Evolutionary conservation across 2,329 filamentous ascomycete species (phyloP).

Genomic region (Neonectria faginata): DNA sequence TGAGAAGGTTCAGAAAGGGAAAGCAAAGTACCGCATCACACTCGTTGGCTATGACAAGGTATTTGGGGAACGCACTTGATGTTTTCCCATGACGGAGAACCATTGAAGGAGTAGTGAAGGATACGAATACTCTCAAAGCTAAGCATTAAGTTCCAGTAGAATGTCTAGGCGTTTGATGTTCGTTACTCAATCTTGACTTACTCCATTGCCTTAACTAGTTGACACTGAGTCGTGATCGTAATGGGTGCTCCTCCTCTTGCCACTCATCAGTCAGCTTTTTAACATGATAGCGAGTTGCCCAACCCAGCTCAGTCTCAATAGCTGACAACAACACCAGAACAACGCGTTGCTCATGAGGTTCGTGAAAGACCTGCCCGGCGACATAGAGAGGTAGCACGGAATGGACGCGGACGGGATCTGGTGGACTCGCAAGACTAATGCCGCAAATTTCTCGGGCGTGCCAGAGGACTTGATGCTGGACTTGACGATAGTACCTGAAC

Average conservation of each 20-base stretch:
- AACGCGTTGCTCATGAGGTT: conserved; percentile 66
- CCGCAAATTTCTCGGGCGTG: conserved; percentile 40
- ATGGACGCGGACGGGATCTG: conserved; percentile 33
- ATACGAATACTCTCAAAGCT: neutral
- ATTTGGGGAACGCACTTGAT: conserved; percentile 54
- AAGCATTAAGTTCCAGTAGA: neutral
- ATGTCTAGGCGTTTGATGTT: neutral
- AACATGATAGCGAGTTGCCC: conserved; percentile 59
- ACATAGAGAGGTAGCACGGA: conserved; percentile 40
- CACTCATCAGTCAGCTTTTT: conserved; percentile 36
- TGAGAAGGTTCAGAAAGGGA: conserved; percentile 75
- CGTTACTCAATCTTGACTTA: neutral
- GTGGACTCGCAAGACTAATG: conserved; percentile 34
- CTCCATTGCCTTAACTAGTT: neutral
- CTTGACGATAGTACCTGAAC: conserved; percentile 29
- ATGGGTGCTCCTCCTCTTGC: conserved; percentile 15
- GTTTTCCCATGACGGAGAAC: neutral
- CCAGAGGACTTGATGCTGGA: conserved; percentile 28
- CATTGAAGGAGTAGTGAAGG: neutral
- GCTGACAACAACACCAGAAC: conserved; percentile 67
- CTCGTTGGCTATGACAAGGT: conserved; percentile 75
- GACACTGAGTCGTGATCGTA: neutral
- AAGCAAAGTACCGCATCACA: conserved; percentile 79
- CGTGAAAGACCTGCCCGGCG: conserved; percentile 46
- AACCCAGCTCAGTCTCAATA: conserved; percentile 72